A percentile compares a stretch with the other conserved stretches of the same genome.
These are phyloP conservation scores for Phalaenopsis equestris DNA, from an alignment of 106 monocot genomes.

Conservation along the genomic window DNA sequence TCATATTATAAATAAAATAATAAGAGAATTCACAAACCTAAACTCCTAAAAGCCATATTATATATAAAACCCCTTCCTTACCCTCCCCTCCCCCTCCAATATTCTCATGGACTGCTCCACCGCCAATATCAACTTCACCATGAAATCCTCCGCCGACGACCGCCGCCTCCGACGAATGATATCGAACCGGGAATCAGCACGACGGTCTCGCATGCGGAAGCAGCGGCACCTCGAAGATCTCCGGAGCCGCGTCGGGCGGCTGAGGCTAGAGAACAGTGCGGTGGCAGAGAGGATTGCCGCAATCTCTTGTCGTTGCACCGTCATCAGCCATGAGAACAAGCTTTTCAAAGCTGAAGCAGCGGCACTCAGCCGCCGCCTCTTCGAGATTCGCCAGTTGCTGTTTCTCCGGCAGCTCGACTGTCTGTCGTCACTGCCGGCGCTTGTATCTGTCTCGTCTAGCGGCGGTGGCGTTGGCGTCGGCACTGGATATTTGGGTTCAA, in stretches of 20 bases:
- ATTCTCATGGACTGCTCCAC: background rate
- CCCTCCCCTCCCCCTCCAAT: background rate
- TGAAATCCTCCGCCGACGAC: background rate
- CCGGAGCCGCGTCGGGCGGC: constrained; percentile 12
- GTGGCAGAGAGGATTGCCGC: constrained; percentile 14
- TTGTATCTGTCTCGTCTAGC: background rate
- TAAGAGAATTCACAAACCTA: too few relatives aligned
- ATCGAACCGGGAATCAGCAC: constrained; percentile 30
- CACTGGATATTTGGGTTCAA: background rate
- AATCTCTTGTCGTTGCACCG: background rate
- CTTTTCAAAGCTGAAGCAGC: constrained; percentile 19
- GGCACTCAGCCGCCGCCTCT: constrained; percentile 21
- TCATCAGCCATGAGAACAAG: constrained; percentile 20
- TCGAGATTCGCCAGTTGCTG: constrained; percentile 15
- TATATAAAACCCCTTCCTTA: too few relatives aligned
- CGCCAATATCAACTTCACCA: background rate
- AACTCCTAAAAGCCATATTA: too few relatives aligned
- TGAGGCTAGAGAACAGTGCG: constrained; percentile 12
- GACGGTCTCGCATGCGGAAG: constrained; percentile 37
- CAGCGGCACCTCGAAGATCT: constrained; percentile 29
- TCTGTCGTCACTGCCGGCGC: constrained; percentile 6
- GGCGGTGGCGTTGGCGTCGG: background rate
- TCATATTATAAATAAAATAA: too few relatives aligned
- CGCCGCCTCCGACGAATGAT: constrained; percentile 21
- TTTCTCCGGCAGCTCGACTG: constrained; percentile 18